Evolutionary conservation across 352 stramenopile species (phyloP).

Genomic region (Phytophthora nicotianae): DNA sequence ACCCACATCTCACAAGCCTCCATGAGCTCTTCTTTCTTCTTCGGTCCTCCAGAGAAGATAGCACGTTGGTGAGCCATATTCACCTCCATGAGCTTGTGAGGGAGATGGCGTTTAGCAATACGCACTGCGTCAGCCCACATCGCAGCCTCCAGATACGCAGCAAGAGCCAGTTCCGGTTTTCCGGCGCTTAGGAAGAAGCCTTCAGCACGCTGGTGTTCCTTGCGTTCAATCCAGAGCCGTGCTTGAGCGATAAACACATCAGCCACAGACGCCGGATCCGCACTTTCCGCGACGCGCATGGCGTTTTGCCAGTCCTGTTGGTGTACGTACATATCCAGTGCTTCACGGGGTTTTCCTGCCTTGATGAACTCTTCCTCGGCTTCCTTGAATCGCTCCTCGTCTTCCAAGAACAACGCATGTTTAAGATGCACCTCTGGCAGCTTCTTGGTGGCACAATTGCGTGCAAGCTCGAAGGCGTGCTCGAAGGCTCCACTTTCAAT

Average conservation of each 20-base stretch:
- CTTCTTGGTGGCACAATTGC: conserved; percentile 85
- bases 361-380: conserved; percentile 94
- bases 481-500: conserved; percentile 93
- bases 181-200: conserved; percentile 91
- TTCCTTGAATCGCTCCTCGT: conserved; percentile 94
- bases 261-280: conserved; percentile 87
- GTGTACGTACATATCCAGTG: conserved; percentile 96
- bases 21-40: conserved; percentile 83
- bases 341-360: conserved; percentile 91
- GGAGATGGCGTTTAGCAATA: conserved; percentile 91
- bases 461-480: conserved; percentile 92
- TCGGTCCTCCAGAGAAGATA: conserved; percentile 76
- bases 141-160: conserved; percentile 82
- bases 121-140: conserved; percentile 91
- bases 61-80: conserved; percentile 86
- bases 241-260: conserved; percentile 93
- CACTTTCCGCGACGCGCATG: conserved; percentile 91
- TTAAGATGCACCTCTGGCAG: conserved; percentile 93
- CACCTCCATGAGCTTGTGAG: conserved; percentile 92
- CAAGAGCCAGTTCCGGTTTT: conserved; percentile 91
- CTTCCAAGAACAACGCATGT: conserved; percentile 92
- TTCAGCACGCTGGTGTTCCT: conserved; percentile 86
- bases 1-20: conserved; percentile 91
- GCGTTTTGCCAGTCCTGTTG: conserved; percentile 93
- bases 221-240: conserved; percentile 82